Conservation (phyloP, 2,329 filamentous ascomycete species). For the Epichloe coenophiala region DNA sequence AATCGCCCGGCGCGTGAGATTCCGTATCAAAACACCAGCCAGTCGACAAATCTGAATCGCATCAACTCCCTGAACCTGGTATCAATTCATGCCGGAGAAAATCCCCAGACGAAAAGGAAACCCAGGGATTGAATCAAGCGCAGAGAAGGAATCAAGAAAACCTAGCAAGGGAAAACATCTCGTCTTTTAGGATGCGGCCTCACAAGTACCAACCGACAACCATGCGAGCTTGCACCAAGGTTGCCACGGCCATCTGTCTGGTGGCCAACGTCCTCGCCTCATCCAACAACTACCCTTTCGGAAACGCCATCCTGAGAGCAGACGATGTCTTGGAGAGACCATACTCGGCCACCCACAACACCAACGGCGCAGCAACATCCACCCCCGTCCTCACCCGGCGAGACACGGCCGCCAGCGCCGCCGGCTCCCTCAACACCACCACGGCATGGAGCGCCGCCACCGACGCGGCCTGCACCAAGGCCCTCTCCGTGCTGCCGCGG, state of each 20-base stretch:
- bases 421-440: conserved; percentile 35
- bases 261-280: not conserved
- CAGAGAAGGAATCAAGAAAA: not conserved
- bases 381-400: not conserved
- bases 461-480: conserved; percentile 42
- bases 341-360: not conserved
- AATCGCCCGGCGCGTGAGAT: not conserved
- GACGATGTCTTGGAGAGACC: conserved; percentile 4
- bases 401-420: conserved; percentile 4
- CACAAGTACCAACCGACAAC: not conserved
- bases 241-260: conserved; percentile 1
- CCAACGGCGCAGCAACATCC: not conserved
- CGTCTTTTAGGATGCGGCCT: not conserved
- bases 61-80: not conserved
- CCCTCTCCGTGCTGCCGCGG: conserved; percentile 39
- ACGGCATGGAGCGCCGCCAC: conserved; percentile 43
- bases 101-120: not conserved
- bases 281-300: not conserved
- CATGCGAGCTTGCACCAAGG: conserved; percentile 1
- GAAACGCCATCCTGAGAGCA: conserved; percentile 1
- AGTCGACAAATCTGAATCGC: not conserved
- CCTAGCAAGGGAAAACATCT: not conserved
- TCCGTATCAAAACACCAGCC: too few species aligned
- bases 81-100: not conserved
- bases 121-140: too few species aligned